phyloP scores from a whole-genome alignment of 306 rosid species.

The Vigna unguiculata region DNA sequence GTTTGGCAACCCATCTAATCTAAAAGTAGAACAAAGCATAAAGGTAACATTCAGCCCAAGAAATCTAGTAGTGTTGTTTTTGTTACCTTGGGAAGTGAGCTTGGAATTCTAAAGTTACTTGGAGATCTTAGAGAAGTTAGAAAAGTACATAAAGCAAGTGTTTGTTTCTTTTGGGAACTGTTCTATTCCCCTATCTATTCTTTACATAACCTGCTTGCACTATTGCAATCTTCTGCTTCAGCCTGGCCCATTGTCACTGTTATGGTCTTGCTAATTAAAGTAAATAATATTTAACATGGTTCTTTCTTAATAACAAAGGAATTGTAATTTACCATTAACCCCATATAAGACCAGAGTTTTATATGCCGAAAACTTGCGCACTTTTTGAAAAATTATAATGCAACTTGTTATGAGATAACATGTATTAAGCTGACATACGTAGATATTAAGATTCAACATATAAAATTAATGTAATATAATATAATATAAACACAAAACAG shows the following conservation, averaged over 20 bases:
- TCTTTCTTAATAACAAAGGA: conserved; percentile 82
- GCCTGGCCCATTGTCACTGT: conserved; percentile 50
- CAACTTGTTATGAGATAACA: not conserved
- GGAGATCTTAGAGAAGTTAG: conserved; percentile 67
- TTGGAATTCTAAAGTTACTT: conserved; percentile 86
- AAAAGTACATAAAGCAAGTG: conserved; percentile 77
- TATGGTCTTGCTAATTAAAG: conserved; percentile 48
- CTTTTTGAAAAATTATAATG: not conserved
- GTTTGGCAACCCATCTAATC: conserved; percentile 44
- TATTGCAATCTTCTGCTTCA: conserved; percentile 51
- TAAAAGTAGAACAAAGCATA: conserved; percentile 65
- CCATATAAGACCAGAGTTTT: conserved; percentile 4
- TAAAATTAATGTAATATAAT: not conserved
- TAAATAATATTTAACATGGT: conserved; percentile 33
- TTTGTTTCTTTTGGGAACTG: conserved; percentile 84
- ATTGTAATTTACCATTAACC: conserved; percentile 52
- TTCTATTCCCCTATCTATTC: conserved; percentile 65
- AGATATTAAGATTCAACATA: not conserved
- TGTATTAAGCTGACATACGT: not conserved
- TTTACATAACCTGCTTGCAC: conserved; percentile 59
- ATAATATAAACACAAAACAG: no score
- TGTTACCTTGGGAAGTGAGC: conserved; percentile 83
- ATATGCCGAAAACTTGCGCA: not conserved
- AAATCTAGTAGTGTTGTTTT: conserved; percentile 58
- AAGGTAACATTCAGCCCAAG: conserved; percentile 62